A percentile compares a stretch with the other conserved stretches of the same genome.
Evolutionary conservation across 305 asterid genomes (phyloP).

Genomic region (Fraxinus ornus): DNA sequence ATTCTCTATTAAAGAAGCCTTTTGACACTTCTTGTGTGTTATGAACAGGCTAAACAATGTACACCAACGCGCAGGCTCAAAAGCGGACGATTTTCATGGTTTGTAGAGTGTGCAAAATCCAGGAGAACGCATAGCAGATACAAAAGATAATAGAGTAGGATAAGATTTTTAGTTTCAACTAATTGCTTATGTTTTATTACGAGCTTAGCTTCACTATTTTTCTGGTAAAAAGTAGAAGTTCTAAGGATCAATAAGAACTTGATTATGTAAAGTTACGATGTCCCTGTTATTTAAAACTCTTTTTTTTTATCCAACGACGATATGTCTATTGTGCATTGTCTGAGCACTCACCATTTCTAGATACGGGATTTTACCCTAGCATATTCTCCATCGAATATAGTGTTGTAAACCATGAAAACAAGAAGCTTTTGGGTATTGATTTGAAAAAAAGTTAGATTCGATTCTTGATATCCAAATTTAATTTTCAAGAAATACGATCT

Average conservation of each 20-base stretch:
- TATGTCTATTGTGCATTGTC: not conserved
- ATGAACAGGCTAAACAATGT: slow-evolving; percentile 48
- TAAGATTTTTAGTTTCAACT: slow-evolving; percentile 12
- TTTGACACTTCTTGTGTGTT: not conserved
- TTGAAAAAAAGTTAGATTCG: not conserved
- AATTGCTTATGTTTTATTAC: slow-evolving; percentile 14
- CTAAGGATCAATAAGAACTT: slow-evolving; percentile 5
- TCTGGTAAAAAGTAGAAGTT: not conserved
- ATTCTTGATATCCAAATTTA: not conserved
- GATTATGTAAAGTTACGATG: slow-evolving; percentile 21
- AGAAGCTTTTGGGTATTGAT: not conserved
- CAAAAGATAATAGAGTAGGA: slow-evolving; percentile 34
- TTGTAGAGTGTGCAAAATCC: slow-evolving; percentile 63
- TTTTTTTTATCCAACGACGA: not conserved
- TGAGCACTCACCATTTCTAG: not conserved
- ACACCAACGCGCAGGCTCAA: slow-evolving; percentile 46
- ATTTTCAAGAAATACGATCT: not conserved
- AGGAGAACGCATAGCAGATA: slow-evolving; percentile 37
- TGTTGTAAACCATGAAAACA: not conserved
- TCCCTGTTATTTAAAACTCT: not conserved
- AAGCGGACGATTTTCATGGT: slow-evolving; percentile 53
- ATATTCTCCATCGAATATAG: not conserved
- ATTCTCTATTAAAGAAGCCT: not conserved
- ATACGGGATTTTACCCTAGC: not conserved
- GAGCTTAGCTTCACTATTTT: slow-evolving; percentile 17